Percentiles rank a stretch among this genome's conserved stretches.
Evolutionary conservation across 2,329 filamentous ascomycete genomes (phyloP).

Genomic region (Aspergillus udagawae): DNA sequence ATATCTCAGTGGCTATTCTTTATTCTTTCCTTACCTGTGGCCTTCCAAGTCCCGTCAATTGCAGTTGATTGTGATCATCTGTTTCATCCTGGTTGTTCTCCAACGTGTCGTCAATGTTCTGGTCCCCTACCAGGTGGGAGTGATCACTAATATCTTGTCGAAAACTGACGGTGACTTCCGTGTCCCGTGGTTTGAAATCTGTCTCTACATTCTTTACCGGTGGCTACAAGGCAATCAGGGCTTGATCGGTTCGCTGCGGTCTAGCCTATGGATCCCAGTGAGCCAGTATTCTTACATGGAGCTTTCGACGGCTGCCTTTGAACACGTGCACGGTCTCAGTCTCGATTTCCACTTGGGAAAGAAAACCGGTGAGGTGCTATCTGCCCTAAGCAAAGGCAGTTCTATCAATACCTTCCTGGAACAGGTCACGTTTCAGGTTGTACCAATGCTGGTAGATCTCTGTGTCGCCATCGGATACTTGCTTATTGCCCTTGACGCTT

Average conservation of each 20-base stretch:
- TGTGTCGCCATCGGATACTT: constrained; percentile 81
- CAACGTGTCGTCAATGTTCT: constrained; percentile 83
- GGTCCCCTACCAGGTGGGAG: constrained; percentile 76
- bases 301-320: constrained; percentile 89
- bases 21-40: constrained; percentile 98
- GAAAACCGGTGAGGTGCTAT: constrained; percentile 92
- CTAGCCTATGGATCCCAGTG: constrained; percentile 91
- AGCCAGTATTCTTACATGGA: constrained; percentile 96
- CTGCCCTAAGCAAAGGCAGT: constrained; percentile 90
- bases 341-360: constrained; percentile 96
- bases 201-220: constrained; percentile 71
- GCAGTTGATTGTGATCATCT: constrained; percentile 74
- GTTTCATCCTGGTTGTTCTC: constrained; percentile 72
- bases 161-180: constrained; percentile 49
- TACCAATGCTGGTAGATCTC: constrained; percentile 91
- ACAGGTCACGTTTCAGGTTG: constrained; percentile 90
- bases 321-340: constrained; percentile 92
- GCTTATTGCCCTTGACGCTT: constrained; percentile 71
- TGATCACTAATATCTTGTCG: constrained; percentile 71
- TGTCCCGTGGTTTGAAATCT: constrained; percentile 71
- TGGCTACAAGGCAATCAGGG: constrained; percentile 86
- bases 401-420: constrained; percentile 96
- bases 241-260: constrained; percentile 74
- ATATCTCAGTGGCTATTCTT: constrained; percentile 83
- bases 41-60: constrained; percentile 73